Evolutionary conservation across 768 basidiomycete genomes (phyloP), one percentile per base, ranked within the genome.

Genomic region (Pleurotus cornucopiae): DNA sequence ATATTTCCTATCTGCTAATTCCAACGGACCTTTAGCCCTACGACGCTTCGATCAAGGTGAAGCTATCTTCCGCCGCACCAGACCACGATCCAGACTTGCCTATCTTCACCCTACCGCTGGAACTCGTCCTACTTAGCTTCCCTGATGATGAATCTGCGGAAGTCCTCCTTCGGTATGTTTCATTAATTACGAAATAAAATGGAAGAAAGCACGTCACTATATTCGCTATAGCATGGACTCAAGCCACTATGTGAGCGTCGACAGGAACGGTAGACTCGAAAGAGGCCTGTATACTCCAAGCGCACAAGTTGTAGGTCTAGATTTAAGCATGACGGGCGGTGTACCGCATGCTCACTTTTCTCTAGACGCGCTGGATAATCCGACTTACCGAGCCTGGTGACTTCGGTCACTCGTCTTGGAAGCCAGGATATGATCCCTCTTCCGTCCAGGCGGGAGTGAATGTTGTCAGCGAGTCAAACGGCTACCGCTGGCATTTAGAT

Each of bases 401-500:
- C 21, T 16, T 12, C 51, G 18, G 9, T 12, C 38, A 40, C n/a
- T 43, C 39, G 12, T 30, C 30, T n/a, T n/a, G 11, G 14, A 30
- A 40, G 48, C 48, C 30, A 14, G 14, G n/a, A 5, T n/a, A 16
- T 25, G 51, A 53, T 25, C 23, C 38, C 9, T 40, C 16, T 6
- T n/a, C n/a, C 1, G n/a, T 20, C 11, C 38, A 53, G 25, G 51
- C 20, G 0, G n/a, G 41, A 16, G 51, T 41, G 14, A 53, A 16
- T 11, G 41, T 41, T 16, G 23, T 18, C 25, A 41, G 37, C 9
- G 37, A 53, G 9, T 34, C 34, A 21, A 18, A 23, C 20, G 51
- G 51, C 38, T 40, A 40, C 14, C 51, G 51, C 51, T 53, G 51
- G 51, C 25, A 53, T 25, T 38, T 53, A 39, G 51, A 53, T 23